phyloP scores from a whole-genome alignment of 2,329 filamentous ascomycete species.

The Nannizzia gypsea region DNA sequence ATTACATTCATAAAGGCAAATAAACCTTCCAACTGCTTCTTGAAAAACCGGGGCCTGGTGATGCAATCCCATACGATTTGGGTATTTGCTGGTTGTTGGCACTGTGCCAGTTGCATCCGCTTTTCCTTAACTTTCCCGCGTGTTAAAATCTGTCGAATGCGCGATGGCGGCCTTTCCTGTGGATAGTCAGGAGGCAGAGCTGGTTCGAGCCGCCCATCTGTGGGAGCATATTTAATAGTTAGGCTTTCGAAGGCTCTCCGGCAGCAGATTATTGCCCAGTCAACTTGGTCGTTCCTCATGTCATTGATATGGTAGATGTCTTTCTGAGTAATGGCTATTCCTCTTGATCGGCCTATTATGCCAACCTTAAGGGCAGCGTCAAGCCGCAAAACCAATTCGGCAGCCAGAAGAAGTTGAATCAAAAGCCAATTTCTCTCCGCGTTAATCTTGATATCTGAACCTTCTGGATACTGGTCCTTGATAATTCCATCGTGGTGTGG shows the following conservation, averaged over 20 bases:
- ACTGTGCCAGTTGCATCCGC: not conserved
- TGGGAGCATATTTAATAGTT: slow-evolving; percentile 23
- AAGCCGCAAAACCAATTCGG: slow-evolving; percentile 43
- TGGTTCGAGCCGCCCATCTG: not conserved
- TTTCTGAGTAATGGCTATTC: slow-evolving; percentile 31
- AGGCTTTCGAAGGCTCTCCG: slow-evolving; percentile 43
- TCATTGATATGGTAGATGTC: slow-evolving; percentile 38
- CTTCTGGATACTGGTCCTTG: slow-evolving; percentile 16
- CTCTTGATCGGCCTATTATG: slow-evolving; percentile 29
- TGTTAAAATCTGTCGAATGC: slow-evolving; percentile 4
- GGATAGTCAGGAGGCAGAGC: not conserved
- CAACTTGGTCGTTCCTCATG: slow-evolving; percentile 40
- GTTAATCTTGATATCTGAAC: slow-evolving; percentile 7
- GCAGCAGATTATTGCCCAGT: slow-evolving; percentile 46
- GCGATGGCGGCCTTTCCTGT: not conserved
- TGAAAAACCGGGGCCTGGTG: slow-evolving; percentile 26
- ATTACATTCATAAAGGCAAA: slow-evolving; percentile 40
- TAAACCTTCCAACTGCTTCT: slow-evolving; percentile 39
- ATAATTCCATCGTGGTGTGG: slow-evolving; percentile 26
- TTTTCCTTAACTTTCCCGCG: slow-evolving; percentile 2
- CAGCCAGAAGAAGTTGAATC: slow-evolving; percentile 43
- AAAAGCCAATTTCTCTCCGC: slow-evolving; percentile 43
- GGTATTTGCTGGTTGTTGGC: not conserved
- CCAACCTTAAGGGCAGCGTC: slow-evolving; percentile 36
- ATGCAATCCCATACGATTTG: slow-evolving; percentile 26